Conservation (phyloP, 441 rosid species). For the Gossypium trilobum region DNA sequence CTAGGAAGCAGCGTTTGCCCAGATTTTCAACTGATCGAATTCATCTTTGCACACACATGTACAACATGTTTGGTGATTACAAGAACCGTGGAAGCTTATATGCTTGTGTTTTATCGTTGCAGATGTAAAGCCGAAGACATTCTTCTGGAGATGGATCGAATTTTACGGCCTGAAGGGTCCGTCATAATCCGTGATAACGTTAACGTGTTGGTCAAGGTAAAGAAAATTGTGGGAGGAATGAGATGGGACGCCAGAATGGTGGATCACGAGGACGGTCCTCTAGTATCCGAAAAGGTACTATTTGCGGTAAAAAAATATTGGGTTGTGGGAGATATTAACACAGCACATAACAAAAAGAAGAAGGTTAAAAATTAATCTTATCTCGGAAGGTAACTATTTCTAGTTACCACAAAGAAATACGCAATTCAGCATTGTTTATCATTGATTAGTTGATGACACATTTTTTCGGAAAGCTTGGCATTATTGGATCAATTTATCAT, state of each 20-base stretch:
- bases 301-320: conserved; percentile 29
- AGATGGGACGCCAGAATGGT: conserved; percentile 35
- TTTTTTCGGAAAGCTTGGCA: too few species aligned
- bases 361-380: neutral
- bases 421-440: neutral
- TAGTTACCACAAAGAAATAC: conserved; percentile 1
- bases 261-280: conserved; percentile 44
- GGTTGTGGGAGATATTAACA: conserved; percentile 24
- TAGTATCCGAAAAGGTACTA: conserved; percentile 28
- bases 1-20: neutral
- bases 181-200: neutral
- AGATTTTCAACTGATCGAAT: neutral
- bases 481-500: too few species aligned
- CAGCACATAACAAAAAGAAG: conserved; percentile 7
- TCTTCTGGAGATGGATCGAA: conserved; percentile 34
- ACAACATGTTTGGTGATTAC: neutral
- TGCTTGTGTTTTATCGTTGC: neutral
- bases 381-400: neutral
- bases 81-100: neutral
- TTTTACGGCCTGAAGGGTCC: conserved; percentile 1
- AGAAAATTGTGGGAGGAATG: conserved; percentile 28
- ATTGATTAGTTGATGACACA: neutral
- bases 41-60: neutral
- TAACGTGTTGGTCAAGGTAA: conserved; percentile 2
- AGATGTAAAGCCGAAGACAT: conserved; percentile 30